Evolutionary conservation across 2,329 filamentous ascomycete species (phyloP), one percentile per base, ranked within the genome.

Genomic region (Fusarium devonianum): DNA sequence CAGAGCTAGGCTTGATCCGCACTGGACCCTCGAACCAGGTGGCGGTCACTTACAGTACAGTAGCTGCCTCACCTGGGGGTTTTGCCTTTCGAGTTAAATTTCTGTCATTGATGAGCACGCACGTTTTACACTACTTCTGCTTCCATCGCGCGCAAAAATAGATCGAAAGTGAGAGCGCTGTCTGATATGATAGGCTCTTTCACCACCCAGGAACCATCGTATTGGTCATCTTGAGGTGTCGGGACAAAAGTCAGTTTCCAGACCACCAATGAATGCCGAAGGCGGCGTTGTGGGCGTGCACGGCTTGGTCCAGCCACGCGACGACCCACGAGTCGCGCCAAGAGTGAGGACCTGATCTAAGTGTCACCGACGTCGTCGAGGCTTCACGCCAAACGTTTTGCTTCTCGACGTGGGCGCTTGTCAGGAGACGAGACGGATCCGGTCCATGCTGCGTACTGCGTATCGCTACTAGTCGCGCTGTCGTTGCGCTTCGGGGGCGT

Each of bases 251-350:
- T 55, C 39, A 62, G 60, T 46, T 49, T 53, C 41, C 41, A 42
- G 47, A 44, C 53, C 60, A 58, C 43, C n/a, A n/a, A n/a, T n/a
- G n/a, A n/a, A n/a, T n/a, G n/a, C n/a, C n/a, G n/a, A n/a, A n/a
- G n/a, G n/a, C n/a, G n/a, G n/a, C n/a, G n/a, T n/a, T n/a, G n/a
- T n/a, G n/a, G 49, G 53, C 43, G 51, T 41, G 53, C 49, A 47
- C 44, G 55, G 45, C 52, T 61, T 46, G 58, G 58, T 60, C 53
- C 43, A 46, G 56, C 63, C 63, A 65, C 60, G 63, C 62, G 63
- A 65, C 52, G 53, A 59, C 62, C 60, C 62, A 65, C 47, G 57
- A 48, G 44, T 38, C 50, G 47, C 48, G 59, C 51, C 30, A 43
- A 3, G 59, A 56, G 59, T 53, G 56, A 49, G 47, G 37, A 55